Evolutionary conservation across 2,329 filamentous ascomycete genomes (phyloP).

Genomic region (Biscogniauxia mediterranea): DNA sequence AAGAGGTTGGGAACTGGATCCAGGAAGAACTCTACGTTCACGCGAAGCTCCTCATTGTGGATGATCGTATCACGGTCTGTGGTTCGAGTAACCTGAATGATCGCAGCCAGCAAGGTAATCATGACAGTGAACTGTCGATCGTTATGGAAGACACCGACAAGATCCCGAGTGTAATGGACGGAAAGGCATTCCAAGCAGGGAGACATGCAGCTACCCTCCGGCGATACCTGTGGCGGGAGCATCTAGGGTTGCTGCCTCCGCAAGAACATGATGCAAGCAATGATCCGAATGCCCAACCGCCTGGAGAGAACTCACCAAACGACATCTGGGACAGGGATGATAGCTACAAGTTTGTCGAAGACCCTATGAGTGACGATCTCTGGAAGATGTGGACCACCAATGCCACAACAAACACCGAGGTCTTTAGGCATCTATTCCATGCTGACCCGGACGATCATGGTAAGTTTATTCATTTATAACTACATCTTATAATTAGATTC

Average conservation of each 20-base stretch:
- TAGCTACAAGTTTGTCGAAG: constrained; percentile 63
- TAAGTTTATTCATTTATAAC: constrained; percentile 36
- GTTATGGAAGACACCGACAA: constrained; percentile 81
- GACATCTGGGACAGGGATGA: constrained; percentile 60
- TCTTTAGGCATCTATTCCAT: constrained; percentile 80
- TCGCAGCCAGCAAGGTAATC: constrained; percentile 79
- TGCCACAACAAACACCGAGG: constrained; percentile 68
- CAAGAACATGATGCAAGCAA: constrained; percentile 67
- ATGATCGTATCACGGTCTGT: constrained; percentile 82
- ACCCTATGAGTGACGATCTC: constrained; percentile 66
- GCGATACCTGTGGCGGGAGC: constrained; percentile 84
- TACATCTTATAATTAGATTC: not conserved
- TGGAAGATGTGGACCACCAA: constrained; percentile 67
- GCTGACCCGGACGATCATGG: constrained; percentile 85
- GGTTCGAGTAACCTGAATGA: constrained; percentile 92
- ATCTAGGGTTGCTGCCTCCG: constrained; percentile 75
- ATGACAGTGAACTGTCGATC: constrained; percentile 88
- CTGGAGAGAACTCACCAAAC: constrained; percentile 64
- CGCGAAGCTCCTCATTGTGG: constrained; percentile 83
- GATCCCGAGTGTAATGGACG: constrained; percentile 74
- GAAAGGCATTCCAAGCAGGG: constrained; percentile 72
- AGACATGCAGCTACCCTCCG: constrained; percentile 79
- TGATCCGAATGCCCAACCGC: constrained; percentile 73
- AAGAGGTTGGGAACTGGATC: constrained; percentile 84
- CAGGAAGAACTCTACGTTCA: constrained; percentile 97